Evolutionary conservation across 768 basidiomycete genomes (phyloP), one percentile per base, ranked within the genome.

Genomic region (Tephrocybe rancida): DNA sequence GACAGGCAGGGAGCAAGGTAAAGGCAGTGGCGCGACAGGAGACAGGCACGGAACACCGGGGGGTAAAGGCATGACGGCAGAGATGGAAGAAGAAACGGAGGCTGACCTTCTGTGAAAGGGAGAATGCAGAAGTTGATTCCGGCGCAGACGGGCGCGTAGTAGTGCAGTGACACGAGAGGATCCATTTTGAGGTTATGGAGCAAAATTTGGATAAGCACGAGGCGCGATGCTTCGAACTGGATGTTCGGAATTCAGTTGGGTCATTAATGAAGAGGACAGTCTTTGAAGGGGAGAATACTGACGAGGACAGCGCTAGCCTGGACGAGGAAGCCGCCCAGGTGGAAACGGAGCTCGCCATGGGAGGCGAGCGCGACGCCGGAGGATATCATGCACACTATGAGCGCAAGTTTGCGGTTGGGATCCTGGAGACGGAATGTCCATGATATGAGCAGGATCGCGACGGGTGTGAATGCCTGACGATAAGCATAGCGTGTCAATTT

Each of bases 151-250:
- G 95, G 95, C 9, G 95, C 95, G 66, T 95, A 97, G 75, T 96
- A 98, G 75, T 98, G 92, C 47, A 98, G 72, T 5, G 95, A 97
- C 19, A 94, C 91, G 5, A 98, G 82, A 0, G 96, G 96, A 65
- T 97, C 94, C 95, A 98, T 98, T 74, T 97, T 97, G 64, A 97
- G 75, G 32, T 95, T 95, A 65, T 97, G 93, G 0, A 98, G 78
- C 35, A 98, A 84, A 48, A 95, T 84, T 68, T 98, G 91, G 56
- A 98, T 98, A 85, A 97, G 94, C 21, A 98, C 94, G 11, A 98
- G 82, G 35, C 96, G 89, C 18, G 90, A 89, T 1, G 93, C 89
- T 72, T 99, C 96, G 66, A 98, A 98, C 86, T 90, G 64, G 2
- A 27, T 41, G 30, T 24, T 52, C 41, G 22, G 30, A 22, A 3